Evolutionary conservation across 495 filamentous ascomycete genomes (phyloP).

Genomic region (Daldinia vernicosa): DNA sequence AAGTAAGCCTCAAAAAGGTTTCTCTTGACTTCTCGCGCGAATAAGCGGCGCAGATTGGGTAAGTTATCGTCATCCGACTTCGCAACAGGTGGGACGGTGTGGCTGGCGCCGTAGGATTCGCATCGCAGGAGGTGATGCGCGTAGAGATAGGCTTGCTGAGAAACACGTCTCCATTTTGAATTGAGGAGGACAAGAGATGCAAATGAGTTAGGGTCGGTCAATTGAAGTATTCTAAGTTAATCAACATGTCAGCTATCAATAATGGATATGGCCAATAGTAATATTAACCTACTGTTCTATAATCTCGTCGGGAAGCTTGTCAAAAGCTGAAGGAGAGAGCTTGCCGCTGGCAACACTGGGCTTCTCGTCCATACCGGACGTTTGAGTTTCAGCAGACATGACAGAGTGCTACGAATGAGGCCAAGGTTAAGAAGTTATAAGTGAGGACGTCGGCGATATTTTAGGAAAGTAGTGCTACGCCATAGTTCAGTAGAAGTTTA

Average conservation of each 20-base stretch:
- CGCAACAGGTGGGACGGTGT: conserved; percentile 51
- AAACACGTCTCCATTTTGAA: conserved; percentile 76
- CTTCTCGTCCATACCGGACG: conserved; percentile 42
- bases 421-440: conserved; percentile 14
- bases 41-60: conserved; percentile 68
- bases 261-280: background rate
- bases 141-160: conserved; percentile 76
- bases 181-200: conserved; percentile 85
- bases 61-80: conserved; percentile 63
- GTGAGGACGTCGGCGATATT: conserved; percentile 14
- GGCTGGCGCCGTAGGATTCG: conserved; percentile 69
- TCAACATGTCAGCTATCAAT: conserved; percentile 21
- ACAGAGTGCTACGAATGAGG: background rate
- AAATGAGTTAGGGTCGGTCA: conserved; percentile 79
- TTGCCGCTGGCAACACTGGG: conserved; percentile 38
- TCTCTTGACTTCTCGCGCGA: conserved; percentile 74
- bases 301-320: conserved; percentile 59
- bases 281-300: conserved; percentile 56
- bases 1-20: conserved; percentile 84
- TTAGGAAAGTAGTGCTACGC: conserved; percentile 20
- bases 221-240: conserved; percentile 72
- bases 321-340: conserved; percentile 48
- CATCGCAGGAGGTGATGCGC: conserved; percentile 78
- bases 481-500: conserved; percentile 22
- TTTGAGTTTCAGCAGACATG: conserved; percentile 25